Conservation (phyloP, 1,284 basidiomycete genomes). For the Trametes versicolor region DNA sequence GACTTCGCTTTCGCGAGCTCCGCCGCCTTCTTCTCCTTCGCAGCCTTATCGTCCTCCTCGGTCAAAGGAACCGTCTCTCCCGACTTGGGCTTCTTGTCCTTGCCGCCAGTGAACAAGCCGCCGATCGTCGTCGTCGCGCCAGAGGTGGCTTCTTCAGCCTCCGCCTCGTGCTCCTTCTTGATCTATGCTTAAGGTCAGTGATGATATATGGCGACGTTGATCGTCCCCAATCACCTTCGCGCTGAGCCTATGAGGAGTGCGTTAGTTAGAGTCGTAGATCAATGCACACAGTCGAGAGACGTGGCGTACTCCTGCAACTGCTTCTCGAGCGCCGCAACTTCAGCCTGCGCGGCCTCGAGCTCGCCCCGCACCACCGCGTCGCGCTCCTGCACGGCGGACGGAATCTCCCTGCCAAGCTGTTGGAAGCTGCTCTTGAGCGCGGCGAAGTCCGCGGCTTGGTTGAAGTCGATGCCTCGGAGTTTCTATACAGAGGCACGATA, state of each 20-base stretch:
- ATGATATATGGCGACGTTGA: not conserved
- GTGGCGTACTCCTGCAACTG: constrained; percentile 3
- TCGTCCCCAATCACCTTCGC: not conserved
- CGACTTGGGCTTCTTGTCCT: not conserved
- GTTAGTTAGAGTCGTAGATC: not conserved
- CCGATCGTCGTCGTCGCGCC: not conserved
- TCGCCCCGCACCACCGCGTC: not conserved
- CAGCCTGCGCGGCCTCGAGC: not conserved
- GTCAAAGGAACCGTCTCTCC: not conserved
- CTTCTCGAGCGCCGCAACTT: not conserved
- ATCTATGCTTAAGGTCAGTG: not conserved
- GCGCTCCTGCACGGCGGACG: not conserved
- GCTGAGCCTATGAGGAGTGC: not conserved
- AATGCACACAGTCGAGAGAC: not conserved
- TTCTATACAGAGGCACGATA: not conserved
- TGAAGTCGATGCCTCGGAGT: constrained; percentile 1
- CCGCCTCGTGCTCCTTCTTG: not conserved
- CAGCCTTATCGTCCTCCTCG: not conserved
- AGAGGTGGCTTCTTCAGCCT: not conserved
- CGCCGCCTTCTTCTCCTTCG: not conserved
- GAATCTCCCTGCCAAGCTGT: not conserved
- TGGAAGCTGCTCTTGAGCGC: constrained; percentile 5
- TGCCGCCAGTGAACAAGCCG: not conserved
- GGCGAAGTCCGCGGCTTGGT: not conserved
- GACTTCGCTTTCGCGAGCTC: not conserved